Evolutionary conservation across 805 yeast species (phyloP).

Genomic region (Wickerhamiella vanderwaltii): DNA sequence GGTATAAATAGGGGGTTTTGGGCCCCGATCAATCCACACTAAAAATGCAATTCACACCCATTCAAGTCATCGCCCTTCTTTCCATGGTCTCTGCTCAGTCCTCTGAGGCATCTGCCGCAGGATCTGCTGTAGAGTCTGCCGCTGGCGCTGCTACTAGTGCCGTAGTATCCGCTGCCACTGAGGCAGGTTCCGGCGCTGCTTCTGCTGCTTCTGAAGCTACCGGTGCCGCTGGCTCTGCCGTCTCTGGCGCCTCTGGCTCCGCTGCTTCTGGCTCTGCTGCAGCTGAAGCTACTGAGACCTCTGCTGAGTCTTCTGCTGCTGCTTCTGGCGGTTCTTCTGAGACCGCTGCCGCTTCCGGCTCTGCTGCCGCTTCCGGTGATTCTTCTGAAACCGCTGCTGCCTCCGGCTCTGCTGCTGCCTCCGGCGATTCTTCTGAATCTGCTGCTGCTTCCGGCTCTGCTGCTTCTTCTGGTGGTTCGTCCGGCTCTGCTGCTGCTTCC

Average conservation of each 20-base stretch:
- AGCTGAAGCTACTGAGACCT: slow-evolving; percentile 8
- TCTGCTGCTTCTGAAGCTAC: slow-evolving; percentile 2
- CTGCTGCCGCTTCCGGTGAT: slow-evolving; percentile 9
- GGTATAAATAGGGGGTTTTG: not conserved
- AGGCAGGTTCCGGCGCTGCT: not conserved
- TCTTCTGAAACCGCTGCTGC: slow-evolving; percentile 11
- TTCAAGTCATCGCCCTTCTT: slow-evolving; percentile 4
- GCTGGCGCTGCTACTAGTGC: not conserved
- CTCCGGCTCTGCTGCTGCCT: slow-evolving; percentile 7
- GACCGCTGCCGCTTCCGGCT: slow-evolving; percentile 4
- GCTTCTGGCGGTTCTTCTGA: slow-evolving; percentile 4
- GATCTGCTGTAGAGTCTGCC: not conserved
- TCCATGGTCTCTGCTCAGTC: slow-evolving; percentile 7
- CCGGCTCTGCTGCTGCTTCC: slow-evolving; percentile 5
- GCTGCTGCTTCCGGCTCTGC: slow-evolving; percentile 2
- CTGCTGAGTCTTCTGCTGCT: slow-evolving; percentile 10
- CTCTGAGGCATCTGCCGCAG: slow-evolving; percentile 1
- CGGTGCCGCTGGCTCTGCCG: slow-evolving; percentile 7
- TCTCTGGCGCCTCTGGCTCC: slow-evolving; percentile 7
- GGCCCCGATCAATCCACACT: not conserved
- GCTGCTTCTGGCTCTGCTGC: slow-evolving; percentile 12
- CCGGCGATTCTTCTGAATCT: slow-evolving; percentile 2
- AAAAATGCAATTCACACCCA: slow-evolving; percentile 7
- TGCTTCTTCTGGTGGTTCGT: not conserved
- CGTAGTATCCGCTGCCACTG: not conserved